Evolutionary conservation across 768 basidiomycete species (phyloP), one percentile per base, ranked within the genome.

Genomic region (Hericium coralloides): DNA sequence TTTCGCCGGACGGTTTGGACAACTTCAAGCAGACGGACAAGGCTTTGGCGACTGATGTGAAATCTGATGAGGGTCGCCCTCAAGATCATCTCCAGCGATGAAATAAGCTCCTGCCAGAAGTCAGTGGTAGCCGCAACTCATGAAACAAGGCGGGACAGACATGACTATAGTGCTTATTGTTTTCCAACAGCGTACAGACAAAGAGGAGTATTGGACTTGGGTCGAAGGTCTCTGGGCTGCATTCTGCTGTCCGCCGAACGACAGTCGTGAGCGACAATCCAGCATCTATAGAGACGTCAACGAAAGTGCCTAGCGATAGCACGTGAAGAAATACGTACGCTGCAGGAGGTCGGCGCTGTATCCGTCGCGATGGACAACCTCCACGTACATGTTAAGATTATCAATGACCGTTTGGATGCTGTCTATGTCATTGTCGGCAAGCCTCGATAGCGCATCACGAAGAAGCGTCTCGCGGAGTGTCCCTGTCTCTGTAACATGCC

Each of bases 201-300:
- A 85, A 78, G 3, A 67, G 51, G 17, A 90, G 62, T 10, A 89
- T 64, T 4, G 85, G 74, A 9, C 81, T 80, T 4, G 82, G 75
- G 64, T 89, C 79, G 55, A 83, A 73, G 3, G 61, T 64, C 12
- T 73, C 74, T 18, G 76, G 68, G 39, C 74, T 66, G 64, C 76
- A 76, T 53, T 89, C 85, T 1, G 80, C 75, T n/a, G 78, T 73
- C 36, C 82, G 79, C 6, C 85, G 79, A 47, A 81, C 77, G 52
- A 85, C 64, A 26, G 71, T 71, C 1, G 73, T 75, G 12, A 88
- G 71, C 45, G 79, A 77, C 43, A 78, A 73, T 6, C 82, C 84
- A 49, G 79, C 69, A 65, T 79, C 88, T 91, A 63, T 10, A 12
- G 14, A 14, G 36, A 49, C 8, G 17, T 60, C 49, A 55, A 45